Conservation (phyloP, 768 basidiomycete genomes). For the Tephrocybe rancida region DNA sequence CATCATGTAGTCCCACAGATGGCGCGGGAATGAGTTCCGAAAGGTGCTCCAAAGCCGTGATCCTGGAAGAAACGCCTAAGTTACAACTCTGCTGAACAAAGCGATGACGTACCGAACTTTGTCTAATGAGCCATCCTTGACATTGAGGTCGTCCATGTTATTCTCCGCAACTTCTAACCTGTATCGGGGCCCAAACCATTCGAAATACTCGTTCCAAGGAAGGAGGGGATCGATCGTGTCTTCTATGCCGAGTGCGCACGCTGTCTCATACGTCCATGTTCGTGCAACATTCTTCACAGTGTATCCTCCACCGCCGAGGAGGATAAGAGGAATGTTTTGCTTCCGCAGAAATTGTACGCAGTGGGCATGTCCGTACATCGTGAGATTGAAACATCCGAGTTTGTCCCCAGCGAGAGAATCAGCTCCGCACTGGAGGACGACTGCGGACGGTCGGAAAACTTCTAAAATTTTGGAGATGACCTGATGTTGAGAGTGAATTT, state of each 20-base stretch:
- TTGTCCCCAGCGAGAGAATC: constrained; percentile 96
- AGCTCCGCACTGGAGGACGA: constrained; percentile 93
- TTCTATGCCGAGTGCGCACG: constrained; percentile 89
- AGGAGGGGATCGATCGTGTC: constrained; percentile 75
- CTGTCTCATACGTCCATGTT: constrained; percentile 97
- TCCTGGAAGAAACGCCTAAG: constrained; percentile 20
- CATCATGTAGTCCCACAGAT: constrained; percentile 83
- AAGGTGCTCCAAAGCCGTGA: constrained; percentile 41
- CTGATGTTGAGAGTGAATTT: constrained; percentile 36
- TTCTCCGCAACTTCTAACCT: constrained; percentile 87
- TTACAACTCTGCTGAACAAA: not conserved
- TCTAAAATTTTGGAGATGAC: constrained; percentile 86
- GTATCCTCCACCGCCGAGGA: constrained; percentile 96
- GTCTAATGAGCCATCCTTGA: constrained; percentile 79
- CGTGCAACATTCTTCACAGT: constrained; percentile 96
- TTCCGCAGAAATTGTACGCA: constrained; percentile 89
- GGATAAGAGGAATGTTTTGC: constrained; percentile 83
- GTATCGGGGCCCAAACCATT: constrained; percentile 97
- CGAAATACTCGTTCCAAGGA: constrained; percentile 90
- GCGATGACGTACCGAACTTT: constrained; percentile 64
- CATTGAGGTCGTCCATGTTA: constrained; percentile 95
- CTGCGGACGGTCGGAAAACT: constrained; percentile 83
- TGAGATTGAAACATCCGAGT: constrained; percentile 93
- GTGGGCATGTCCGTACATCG: constrained; percentile 92
- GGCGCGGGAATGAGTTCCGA: constrained; percentile 61